These are phyloP conservation scores for Phaeoacremonium minimum DNA, from an alignment of 2,329 filamentous ascomycete species.

Conservation along the genomic window DNA sequence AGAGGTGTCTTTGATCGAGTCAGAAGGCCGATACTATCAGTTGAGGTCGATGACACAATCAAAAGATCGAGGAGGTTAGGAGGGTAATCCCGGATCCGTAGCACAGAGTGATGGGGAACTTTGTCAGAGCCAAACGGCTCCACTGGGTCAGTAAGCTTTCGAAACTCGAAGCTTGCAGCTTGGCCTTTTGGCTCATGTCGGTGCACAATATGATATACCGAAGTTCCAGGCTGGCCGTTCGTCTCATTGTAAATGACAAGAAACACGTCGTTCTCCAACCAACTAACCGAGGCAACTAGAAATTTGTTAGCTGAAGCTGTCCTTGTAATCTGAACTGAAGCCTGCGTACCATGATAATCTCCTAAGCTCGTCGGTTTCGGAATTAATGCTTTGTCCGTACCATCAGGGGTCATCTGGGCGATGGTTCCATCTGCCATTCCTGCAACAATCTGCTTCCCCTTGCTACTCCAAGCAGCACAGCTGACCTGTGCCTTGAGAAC, in stretches of 20 bases:
- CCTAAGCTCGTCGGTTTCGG: slow-evolving; percentile 68
- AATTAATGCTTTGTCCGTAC: slow-evolving; percentile 71
- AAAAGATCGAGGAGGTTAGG: slow-evolving; percentile 78
- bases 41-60: slow-evolving; percentile 76
- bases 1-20: slow-evolving; percentile 69
- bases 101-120: slow-evolving; percentile 71
- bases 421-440: slow-evolving; percentile 78
- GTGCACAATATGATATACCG: slow-evolving; percentile 75
- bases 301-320: slow-evolving; percentile 16
- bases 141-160: slow-evolving; percentile 71
- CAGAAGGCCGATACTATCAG: slow-evolving; percentile 73
- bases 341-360: slow-evolving; percentile 61
- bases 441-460: slow-evolving; percentile 87
- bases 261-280: slow-evolving; percentile 87
- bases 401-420: slow-evolving; percentile 79
- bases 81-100: slow-evolving; percentile 74
- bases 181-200: slow-evolving; percentile 48
- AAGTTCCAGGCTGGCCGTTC: slow-evolving; percentile 53
- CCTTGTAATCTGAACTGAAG: background rate
- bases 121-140: slow-evolving; percentile 64
- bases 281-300: slow-evolving; percentile 72
- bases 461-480: slow-evolving; percentile 86
- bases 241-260: slow-evolving; percentile 72
- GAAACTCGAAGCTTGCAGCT: slow-evolving; percentile 61
- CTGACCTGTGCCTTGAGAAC: slow-evolving; percentile 72